A percentile compares a stretch with the other conserved stretches of the same genome.
These are phyloP conservation scores for Rhododendron griersonianum DNA, from an alignment of 148 eudicot genomes.

Conservation along the genomic window DNA sequence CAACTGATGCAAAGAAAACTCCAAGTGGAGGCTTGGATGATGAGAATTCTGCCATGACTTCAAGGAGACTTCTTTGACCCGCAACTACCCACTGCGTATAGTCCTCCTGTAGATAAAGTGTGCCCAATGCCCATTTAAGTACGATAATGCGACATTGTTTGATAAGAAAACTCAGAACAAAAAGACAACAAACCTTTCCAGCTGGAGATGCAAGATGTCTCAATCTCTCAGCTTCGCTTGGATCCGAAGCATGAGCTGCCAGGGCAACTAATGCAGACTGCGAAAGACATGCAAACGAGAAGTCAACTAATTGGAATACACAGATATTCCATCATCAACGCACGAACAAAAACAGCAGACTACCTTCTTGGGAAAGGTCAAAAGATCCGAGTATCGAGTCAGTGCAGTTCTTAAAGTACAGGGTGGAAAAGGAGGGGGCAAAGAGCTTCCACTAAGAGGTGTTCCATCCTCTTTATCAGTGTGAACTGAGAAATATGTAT, in stretches of 20 bases:
- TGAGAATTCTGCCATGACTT: constrained; percentile 85
- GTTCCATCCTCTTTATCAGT: constrained; percentile 84
- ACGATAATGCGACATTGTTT: not conserved
- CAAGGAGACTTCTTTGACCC: constrained; percentile 89
- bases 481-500: constrained; percentile 74
- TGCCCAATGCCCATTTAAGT: not conserved
- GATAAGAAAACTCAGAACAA: not conserved
- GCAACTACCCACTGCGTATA: constrained; percentile 82
- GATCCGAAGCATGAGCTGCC: constrained; percentile 87
- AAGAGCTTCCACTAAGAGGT: constrained; percentile 52
- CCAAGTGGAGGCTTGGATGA: constrained; percentile 94
- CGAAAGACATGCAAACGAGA: constrained; percentile 1
- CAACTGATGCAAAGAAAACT: constrained; percentile 92
- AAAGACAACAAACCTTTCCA: constrained; percentile 63
- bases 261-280: constrained; percentile 90
- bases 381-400: constrained; percentile 78
- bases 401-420: constrained; percentile 77
- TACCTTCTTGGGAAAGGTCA: constrained; percentile 89
- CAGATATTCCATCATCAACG: not conserved
- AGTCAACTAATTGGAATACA: not conserved
- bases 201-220: constrained; percentile 85
- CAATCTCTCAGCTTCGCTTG: constrained; percentile 82
- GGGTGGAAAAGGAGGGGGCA: constrained; percentile 87
- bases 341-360: not conserved
- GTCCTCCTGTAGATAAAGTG: constrained; percentile 62